Percentiles rank a stretch among this genome's conserved stretches.
These are phyloP conservation scores for Basipetospora chlamydospora DNA, from an alignment of 2,329 filamentous ascomycete genomes.

Conservation along the genomic window DNA sequence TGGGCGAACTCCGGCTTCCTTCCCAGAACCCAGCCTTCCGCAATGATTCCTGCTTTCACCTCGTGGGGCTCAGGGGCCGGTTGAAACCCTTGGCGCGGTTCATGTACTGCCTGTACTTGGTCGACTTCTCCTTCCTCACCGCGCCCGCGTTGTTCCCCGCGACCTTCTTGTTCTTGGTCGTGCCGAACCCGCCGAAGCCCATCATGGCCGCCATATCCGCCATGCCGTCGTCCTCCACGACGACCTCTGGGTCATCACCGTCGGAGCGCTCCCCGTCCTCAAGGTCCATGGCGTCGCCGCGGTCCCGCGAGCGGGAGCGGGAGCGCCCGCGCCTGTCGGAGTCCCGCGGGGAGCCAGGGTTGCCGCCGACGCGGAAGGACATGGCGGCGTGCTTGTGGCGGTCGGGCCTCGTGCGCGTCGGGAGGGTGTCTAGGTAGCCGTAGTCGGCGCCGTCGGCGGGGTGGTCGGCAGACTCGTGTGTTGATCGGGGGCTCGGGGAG, in stretches of 20 bases:
- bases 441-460: slow-evolving; percentile 2
- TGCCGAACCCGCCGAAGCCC: slow-evolving; percentile 77
- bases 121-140: slow-evolving; percentile 85
- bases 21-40: too few species aligned
- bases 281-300: slow-evolving; percentile 5
- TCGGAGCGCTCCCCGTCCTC: slow-evolving; percentile 16
- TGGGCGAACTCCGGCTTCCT: too few species aligned
- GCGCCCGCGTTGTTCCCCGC: slow-evolving; percentile 72
- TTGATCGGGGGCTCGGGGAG: slow-evolving; percentile 10
- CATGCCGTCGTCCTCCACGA: slow-evolving; percentile 51
- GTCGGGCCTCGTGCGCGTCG: slow-evolving; percentile 12
- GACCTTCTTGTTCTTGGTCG: slow-evolving; percentile 81
- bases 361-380: slow-evolving; percentile 19
- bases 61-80: slow-evolving; percentile 50
- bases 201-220: slow-evolving; percentile 71
- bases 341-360: slow-evolving; percentile 1
- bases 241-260: slow-evolving; percentile 33
- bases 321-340: slow-evolving; percentile 6
- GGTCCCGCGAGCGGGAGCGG: slow-evolving; percentile 2
- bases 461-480: background rate
- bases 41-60: slow-evolving; percentile 13
- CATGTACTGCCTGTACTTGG: slow-evolving; percentile 95
- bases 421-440: slow-evolving; percentile 4
- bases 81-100: slow-evolving; percentile 75
- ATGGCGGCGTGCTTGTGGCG: slow-evolving; percentile 12